A percentile compares a stretch with the other conserved stretches of the same genome.
Conservation (phyloP, 208 protist genomes). For the Wallacemonas sp. region DNA sequence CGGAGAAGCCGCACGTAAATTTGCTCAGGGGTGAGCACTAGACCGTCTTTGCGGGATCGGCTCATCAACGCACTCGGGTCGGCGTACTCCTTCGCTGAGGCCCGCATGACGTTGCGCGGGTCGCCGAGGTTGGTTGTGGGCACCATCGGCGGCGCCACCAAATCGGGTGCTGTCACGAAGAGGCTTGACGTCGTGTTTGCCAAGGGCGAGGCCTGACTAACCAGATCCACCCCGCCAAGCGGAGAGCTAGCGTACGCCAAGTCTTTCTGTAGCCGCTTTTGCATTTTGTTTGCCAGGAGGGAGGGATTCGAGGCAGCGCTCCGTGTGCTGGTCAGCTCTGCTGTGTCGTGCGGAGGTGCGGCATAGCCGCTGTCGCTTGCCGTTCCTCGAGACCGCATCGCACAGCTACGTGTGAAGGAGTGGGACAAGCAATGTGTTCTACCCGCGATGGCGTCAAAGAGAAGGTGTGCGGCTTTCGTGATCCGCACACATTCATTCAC, state of each 20-base stretch:
- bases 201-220: too few species aligned
- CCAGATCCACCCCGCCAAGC: not conserved
- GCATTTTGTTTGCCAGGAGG: not conserved
- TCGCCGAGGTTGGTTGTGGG: not conserved
- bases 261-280: not conserved
- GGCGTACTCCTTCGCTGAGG: constrained; percentile 8
- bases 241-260: not conserved
- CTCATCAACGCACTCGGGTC: constrained; percentile 6
- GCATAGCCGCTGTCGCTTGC: too few species aligned
- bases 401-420: too few species aligned
- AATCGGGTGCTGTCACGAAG: constrained; percentile 9
- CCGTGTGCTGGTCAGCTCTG: too few species aligned
- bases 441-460: too few species aligned
- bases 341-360: too few species aligned
- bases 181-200: not conserved
- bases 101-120: constrained; percentile 1
- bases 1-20: constrained; percentile 11
- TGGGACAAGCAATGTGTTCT: too few species aligned
- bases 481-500: too few species aligned
- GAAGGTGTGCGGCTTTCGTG: too few species aligned
- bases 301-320: too few species aligned
- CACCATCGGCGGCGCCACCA: constrained; percentile 4
- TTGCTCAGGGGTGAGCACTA: not conserved
- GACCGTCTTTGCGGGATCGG: not conserved
- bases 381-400: too few species aligned